Evolutionary conservation across 352 stramenopile species (phyloP).

Genomic region (Phytophthora foliorum): DNA sequence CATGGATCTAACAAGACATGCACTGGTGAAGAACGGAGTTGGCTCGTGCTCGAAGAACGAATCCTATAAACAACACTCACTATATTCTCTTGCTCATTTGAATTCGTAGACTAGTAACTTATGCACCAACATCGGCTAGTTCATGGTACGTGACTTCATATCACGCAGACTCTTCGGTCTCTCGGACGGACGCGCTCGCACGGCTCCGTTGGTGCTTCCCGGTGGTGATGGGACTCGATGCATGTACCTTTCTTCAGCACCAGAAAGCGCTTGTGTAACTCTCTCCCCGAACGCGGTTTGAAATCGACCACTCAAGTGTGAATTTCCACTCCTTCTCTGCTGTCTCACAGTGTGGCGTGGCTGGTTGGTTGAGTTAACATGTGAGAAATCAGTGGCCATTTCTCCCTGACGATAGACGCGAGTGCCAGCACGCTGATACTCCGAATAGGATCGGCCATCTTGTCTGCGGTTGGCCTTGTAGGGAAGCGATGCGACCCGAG

Average conservation of each 20-base stretch:
- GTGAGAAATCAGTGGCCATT: constrained; percentile 21
- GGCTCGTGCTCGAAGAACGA: no score
- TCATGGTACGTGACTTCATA: constrained; percentile 5
- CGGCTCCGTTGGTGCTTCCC: not conserved
- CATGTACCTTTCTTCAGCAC: not conserved
- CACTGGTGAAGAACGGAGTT: no score
- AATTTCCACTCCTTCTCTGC: constrained; percentile 9
- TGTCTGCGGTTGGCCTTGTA: constrained; percentile 2
- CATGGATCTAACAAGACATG: no score
- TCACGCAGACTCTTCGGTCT: constrained; percentile 8
- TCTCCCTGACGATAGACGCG: constrained; percentile 13
- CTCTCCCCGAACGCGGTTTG: constrained; percentile 1
- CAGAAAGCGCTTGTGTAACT: not conserved
- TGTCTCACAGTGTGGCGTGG: not conserved
- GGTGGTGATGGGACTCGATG: constrained; percentile 9
- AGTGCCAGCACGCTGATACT: constrained; percentile 24
- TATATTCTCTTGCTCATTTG: no score
- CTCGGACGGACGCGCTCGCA: not conserved
- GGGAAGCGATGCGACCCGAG: constrained; percentile 1
- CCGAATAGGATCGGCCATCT: constrained; percentile 21
- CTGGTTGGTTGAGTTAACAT: not conserved
- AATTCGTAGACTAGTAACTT: not conserved
- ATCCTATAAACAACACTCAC: no score
- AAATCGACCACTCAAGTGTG: constrained; percentile 2
- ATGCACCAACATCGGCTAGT: not conserved